A percentile compares a stretch with the other conserved stretches of the same genome.
Conservation (phyloP, 441 rosid species). For the Croton setiger region DNA sequence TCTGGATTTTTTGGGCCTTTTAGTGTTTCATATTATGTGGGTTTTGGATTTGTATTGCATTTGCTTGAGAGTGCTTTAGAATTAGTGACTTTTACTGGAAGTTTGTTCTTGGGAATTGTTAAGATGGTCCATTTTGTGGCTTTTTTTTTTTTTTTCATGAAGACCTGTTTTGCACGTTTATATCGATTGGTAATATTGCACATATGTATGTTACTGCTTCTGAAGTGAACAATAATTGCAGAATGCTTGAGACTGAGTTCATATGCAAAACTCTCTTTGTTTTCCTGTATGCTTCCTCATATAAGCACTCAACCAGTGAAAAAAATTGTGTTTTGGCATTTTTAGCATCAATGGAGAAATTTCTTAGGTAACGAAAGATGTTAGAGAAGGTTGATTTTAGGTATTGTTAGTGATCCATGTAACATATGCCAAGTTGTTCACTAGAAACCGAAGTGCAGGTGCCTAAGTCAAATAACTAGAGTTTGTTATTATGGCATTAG, state of each 20-base stretch:
- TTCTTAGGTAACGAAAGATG: background rate
- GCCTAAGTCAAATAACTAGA: background rate
- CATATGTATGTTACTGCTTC: background rate
- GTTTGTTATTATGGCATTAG: background rate
- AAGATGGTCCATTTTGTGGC: background rate
- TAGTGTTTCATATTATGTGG: background rate
- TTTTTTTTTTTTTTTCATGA: background rate
- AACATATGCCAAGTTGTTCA: too few species aligned
- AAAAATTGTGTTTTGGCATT: background rate
- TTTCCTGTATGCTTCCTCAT: background rate
- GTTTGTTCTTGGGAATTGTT: background rate
- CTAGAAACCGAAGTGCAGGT: too few species aligned
- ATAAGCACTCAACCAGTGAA: background rate
- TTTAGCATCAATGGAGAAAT: background rate
- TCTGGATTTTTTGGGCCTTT: background rate
- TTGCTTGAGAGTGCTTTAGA: background rate
- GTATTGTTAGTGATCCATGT: too few species aligned
- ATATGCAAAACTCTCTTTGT: background rate
- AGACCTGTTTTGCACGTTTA: background rate
- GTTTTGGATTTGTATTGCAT: background rate
- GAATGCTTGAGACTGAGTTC: background rate
- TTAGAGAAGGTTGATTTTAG: background rate
- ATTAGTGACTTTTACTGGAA: background rate
- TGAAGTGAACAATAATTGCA: background rate
- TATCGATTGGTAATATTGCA: background rate